Evolutionary conservation across 108 stramenopile genomes (phyloP).

Genomic region (Skeletonema marinoi): DNA sequence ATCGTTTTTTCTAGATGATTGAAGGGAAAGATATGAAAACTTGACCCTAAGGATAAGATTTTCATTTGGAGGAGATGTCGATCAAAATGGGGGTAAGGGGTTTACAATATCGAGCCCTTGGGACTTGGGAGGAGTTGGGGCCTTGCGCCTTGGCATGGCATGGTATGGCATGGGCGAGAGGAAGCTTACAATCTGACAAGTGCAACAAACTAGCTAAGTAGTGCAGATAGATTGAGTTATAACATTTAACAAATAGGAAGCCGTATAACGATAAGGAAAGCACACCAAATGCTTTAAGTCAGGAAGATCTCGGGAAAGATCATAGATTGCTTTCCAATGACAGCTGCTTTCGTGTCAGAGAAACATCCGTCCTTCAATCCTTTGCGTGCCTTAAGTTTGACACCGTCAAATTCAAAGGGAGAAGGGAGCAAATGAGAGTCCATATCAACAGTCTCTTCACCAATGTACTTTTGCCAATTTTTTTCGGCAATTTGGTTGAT

Average conservation of each 20-base stretch:
- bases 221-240: neutral
- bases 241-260: neutral
- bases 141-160: too few species aligned
- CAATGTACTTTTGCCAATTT: conserved; percentile 45
- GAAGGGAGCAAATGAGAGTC: conserved; percentile 41
- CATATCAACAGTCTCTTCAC: conserved; percentile 46
- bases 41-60: too few species aligned
- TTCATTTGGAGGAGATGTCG: too few species aligned
- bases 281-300: conserved; percentile 14
- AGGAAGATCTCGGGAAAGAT: conserved; percentile 44
- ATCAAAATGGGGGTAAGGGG: too few species aligned
- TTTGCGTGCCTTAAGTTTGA: conserved; percentile 25
- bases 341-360: conserved; percentile 41
- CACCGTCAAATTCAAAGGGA: conserved; percentile 36
- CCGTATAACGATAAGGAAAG: neutral
- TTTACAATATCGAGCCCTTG: too few species aligned
- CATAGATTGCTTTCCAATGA: conserved; percentile 42
- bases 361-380: conserved; percentile 43
- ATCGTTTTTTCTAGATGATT: too few species aligned
- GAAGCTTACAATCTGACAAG: too few species aligned
- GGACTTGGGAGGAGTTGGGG: too few species aligned
- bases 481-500: conserved; percentile 47
- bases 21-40: too few species aligned
- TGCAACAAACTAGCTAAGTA: too few species aligned
- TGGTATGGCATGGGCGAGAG: too few species aligned